A percentile compares a stretch with the other conserved stretches of the same genome.
These are phyloP conservation scores for Blepharisma japonicum DNA, from an alignment of 73 alveolate species.

Conservation along the genomic window DNA sequence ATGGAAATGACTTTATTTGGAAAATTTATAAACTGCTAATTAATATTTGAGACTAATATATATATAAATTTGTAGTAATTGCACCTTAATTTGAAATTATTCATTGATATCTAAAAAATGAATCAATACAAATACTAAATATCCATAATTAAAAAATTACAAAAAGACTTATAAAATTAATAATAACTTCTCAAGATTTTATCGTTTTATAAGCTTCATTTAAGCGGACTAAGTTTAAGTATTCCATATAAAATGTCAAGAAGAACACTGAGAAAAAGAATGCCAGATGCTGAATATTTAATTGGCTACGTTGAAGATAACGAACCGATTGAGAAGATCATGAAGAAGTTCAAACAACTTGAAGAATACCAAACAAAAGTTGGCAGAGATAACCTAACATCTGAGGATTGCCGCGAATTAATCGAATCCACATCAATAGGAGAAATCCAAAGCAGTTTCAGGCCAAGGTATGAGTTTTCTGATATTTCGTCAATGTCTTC, in stretches of 20 bases:
- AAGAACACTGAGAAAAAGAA: conserved; percentile 6
- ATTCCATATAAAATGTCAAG: conserved; percentile 19
- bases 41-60: no score
- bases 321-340: conserved; percentile 16
- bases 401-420: conserved; percentile 26
- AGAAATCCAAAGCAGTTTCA: background rate
- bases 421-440: background rate
- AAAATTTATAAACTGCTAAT: no score
- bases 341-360: conserved; percentile 27
- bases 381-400: conserved; percentile 12
- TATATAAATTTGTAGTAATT: no score
- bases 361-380: conserved; percentile 25
- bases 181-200: no score
- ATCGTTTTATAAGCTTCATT: no score
- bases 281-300: conserved; percentile 26
- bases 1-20: no score
- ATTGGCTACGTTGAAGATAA: conserved; percentile 25
- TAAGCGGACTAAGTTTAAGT: no score
- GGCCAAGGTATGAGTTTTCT: conserved; percentile 13
- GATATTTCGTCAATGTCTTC: conserved; percentile 47
- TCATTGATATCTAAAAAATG: no score
- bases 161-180: no score
- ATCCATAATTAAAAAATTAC: no score
- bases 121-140: no score
- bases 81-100: no score